phyloP scores from a whole-genome alignment of 257 asterid genomes.

The Thymus quinquecostatus region DNA sequence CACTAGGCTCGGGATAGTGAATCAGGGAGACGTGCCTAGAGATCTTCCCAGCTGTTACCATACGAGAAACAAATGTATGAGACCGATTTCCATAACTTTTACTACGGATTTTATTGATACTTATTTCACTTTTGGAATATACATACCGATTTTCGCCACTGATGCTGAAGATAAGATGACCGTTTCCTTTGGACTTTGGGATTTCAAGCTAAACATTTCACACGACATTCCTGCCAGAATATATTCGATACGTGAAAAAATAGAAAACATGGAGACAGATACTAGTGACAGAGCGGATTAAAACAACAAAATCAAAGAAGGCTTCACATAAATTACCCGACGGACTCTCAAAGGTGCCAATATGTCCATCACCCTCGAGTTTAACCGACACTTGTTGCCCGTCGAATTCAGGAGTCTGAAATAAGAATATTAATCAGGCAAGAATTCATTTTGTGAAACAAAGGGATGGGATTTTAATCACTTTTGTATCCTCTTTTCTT shows the following conservation, averaged over 20 bases:
- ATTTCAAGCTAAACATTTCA: constrained; percentile 52
- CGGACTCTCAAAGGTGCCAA: constrained; percentile 55
- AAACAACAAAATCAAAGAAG: neutral
- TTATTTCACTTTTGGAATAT: neutral
- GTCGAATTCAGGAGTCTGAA: constrained; percentile 58
- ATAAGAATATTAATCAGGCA: constrained; percentile 18
- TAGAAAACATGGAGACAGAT: neutral
- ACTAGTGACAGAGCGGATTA: neutral
- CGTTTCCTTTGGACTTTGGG: constrained; percentile 51
- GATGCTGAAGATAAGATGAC: constrained; percentile 59
- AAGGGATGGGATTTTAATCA: neutral
- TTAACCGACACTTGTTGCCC: constrained; percentile 52
- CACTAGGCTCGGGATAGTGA: constrained; percentile 69
- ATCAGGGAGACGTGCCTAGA: constrained; percentile 56
- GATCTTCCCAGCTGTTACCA: constrained; percentile 68
- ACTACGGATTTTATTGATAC: constrained; percentile 1
- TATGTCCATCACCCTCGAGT: constrained; percentile 48
- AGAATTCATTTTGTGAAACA: neutral
- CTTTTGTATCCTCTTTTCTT: neutral
- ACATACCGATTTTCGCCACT: constrained; percentile 60
- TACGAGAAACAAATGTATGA: constrained; percentile 5
- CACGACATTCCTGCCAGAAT: constrained; percentile 59
- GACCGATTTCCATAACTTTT: neutral
- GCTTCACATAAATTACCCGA: constrained; percentile 48
- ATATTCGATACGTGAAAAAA: neutral